Evolutionary conservation across 345 rosid genomes (phyloP).

Genomic region (Citrus cavaleriei): DNA sequence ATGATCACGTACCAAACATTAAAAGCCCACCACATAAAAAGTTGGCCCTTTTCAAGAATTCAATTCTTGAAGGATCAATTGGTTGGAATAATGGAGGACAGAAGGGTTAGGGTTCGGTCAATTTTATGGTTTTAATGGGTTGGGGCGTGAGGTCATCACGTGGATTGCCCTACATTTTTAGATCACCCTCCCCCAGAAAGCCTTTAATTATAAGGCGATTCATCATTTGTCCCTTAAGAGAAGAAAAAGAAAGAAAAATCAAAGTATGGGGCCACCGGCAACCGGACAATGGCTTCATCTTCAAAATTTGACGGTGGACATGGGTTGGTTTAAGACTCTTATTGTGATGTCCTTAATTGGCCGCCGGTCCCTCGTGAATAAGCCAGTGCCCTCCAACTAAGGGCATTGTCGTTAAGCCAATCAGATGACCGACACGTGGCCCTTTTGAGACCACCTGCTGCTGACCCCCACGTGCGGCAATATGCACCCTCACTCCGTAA

Average conservation of each 20-base stretch:
- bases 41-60: not conserved
- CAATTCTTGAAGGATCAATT: not conserved
- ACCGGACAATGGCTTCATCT: constrained; percentile 10
- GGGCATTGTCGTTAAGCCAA: constrained; percentile 7
- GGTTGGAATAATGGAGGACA: constrained; percentile 16
- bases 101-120: not conserved
- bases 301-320: not conserved
- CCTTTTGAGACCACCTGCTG: not conserved
- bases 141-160: not conserved
- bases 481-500: not conserved
- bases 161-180: constrained; percentile 12
- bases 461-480: not conserved
- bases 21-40: not conserved
- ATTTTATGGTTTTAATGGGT: too few relatives aligned
- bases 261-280: constrained; percentile 21
- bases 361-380: not conserved
- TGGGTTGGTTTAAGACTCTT: not conserved
- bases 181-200: constrained; percentile 3
- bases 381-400: constrained; percentile 11
- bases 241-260: not conserved
- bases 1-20: not conserved
- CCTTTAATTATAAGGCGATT: not conserved
- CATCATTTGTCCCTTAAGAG: not conserved
- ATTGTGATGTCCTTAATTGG: not conserved
- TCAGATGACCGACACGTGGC: constrained; percentile 8